phyloP scores from a whole-genome alignment of 1,284 basidiomycete genomes.

The Sphagnurus paluster region DNA sequence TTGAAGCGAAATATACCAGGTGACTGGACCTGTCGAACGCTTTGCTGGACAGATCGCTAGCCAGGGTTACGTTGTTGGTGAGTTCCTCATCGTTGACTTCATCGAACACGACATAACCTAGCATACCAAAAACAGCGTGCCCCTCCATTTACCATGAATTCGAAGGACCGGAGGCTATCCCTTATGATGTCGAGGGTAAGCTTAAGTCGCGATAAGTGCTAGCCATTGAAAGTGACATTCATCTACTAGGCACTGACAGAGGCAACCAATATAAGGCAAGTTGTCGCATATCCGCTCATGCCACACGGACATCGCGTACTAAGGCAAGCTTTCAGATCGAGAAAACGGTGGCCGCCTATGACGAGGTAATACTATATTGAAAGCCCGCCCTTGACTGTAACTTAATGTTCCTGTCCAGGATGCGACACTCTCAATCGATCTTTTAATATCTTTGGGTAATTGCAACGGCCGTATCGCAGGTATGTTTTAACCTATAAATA shows the following conservation, averaged over 20 bases:
- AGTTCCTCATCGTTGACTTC: constrained; percentile 20
- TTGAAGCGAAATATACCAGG: constrained; percentile 80
- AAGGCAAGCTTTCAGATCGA: constrained; percentile 56
- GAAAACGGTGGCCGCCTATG: constrained; percentile 80
- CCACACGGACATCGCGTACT: not conserved
- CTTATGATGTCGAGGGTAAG: constrained; percentile 82
- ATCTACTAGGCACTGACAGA: constrained; percentile 64
- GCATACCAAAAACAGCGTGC: constrained; percentile 49
- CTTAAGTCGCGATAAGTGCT: constrained; percentile 5
- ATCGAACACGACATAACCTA: not conserved
- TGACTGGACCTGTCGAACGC: constrained; percentile 84
- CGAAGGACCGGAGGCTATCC: constrained; percentile 80
- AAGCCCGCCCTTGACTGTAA: not conserved
- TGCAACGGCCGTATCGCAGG: constrained; percentile 90
- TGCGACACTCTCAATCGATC: constrained; percentile 72
- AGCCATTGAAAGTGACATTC: not conserved
- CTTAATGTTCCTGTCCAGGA: constrained; percentile 49
- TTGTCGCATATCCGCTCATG: not conserved
- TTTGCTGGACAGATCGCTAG: constrained; percentile 92
- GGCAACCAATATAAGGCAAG: constrained; percentile 87
- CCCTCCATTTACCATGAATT: constrained; percentile 91
- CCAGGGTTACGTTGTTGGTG: constrained; percentile 80
- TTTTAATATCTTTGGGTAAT: constrained; percentile 70
- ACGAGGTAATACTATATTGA: constrained; percentile 58
- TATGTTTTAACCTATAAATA: constrained; percentile 29